Percentiles rank a stretch among this genome's conserved stretches.
These are phyloP conservation scores for Eutypa lata DNA, from an alignment of 2,329 filamentous ascomycete genomes.

Conservation along the genomic window DNA sequence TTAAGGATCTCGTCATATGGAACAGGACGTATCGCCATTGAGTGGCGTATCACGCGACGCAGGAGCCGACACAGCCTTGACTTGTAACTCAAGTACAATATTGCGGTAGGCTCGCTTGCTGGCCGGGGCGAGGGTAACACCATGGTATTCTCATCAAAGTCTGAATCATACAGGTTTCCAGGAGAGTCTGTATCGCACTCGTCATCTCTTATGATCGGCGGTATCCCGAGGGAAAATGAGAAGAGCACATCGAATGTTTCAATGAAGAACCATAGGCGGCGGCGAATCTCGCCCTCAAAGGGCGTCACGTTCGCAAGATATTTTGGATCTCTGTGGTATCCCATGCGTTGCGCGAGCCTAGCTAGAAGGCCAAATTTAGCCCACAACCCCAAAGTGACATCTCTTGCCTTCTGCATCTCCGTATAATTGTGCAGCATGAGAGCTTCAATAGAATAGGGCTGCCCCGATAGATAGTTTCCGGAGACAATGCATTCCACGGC, in stretches of 20 bases:
- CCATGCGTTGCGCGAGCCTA: conserved; percentile 48
- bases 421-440: conserved; percentile 43
- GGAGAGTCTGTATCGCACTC: conserved; percentile 45
- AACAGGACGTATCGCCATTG: conserved; percentile 33
- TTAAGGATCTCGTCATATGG: conserved; percentile 36
- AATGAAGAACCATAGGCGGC: conserved; percentile 46
- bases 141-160: conserved; percentile 46
- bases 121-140: conserved; percentile 41
- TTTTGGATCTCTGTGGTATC: conserved; percentile 48
- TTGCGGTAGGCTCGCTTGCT: conserved; percentile 39
- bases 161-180: conserved; percentile 45
- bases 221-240: conserved; percentile 52
- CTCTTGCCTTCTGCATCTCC: conserved; percentile 37
- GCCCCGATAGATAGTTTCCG: conserved; percentile 44
- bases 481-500: conserved; percentile 46
- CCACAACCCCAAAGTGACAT: conserved; percentile 44
- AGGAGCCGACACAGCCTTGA: conserved; percentile 41
- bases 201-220: conserved; percentile 45
- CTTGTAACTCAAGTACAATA: conserved; percentile 41
- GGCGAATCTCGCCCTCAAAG: conserved; percentile 50
- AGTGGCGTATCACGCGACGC: conserved; percentile 39
- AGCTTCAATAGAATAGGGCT: conserved; percentile 46
- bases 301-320: conserved; percentile 40
- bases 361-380: conserved; percentile 43
- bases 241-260: conserved; percentile 46